Evolutionary conservation across 345 rosid genomes (phyloP).

Genomic region (thale cress (Arabidopsis thaliana)): TAIR10.1 NC_003076.8:21047501-21048000

Average conservation of each 20-base stretch:
- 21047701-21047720: no score
- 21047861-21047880: neutral
- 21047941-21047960: neutral
- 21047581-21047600: neutral
- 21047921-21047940: no score
- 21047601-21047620: neutral
- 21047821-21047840: neutral
- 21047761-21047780: neutral
- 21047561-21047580: neutral
- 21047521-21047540: neutral
- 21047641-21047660: neutral
- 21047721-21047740: neutral
- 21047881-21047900: no score
- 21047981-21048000: neutral
- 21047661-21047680: no score
- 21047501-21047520: neutral
- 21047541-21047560: neutral
- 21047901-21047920: no score
- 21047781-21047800: neutral
- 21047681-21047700: no score
- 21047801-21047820: neutral
- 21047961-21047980: neutral
- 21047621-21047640: neutral
- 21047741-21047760: constrained; percentile 15
- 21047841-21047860: neutral